Conservation (phyloP, 73 alveolate species). For the Uronychia setigera region DNA sequence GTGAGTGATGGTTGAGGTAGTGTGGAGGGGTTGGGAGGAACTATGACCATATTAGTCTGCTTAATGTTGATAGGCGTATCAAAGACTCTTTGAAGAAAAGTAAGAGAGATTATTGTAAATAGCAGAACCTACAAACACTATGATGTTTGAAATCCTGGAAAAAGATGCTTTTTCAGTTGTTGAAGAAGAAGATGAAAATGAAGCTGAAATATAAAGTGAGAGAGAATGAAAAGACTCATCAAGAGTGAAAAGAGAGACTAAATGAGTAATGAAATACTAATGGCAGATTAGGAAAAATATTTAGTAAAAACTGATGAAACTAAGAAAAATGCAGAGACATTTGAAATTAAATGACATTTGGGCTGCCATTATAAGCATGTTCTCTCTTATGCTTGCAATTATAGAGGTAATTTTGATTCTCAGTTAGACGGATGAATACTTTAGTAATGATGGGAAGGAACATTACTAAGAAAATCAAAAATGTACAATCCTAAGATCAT, state of each 20-base stretch:
- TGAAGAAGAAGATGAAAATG: background rate
- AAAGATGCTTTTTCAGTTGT: background rate
- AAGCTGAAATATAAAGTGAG: background rate
- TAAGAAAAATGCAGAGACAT: background rate
- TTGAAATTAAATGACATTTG: conserved; percentile 2
- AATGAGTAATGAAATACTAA: background rate
- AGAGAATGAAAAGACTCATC: background rate
- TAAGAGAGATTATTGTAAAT: background rate
- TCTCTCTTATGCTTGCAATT: conserved; percentile 23
- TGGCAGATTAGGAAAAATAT: background rate
- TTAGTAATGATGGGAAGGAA: background rate
- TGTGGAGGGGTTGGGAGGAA: conserved; percentile 1
- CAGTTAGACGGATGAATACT: background rate
- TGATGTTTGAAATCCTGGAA: background rate
- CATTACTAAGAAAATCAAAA: background rate
- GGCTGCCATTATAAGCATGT: conserved; percentile 33
- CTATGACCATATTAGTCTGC: background rate
- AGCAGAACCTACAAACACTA: background rate
- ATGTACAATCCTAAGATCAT: background rate
- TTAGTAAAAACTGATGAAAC: background rate
- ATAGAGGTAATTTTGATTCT: background rate
- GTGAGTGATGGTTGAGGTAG: conserved; percentile 4
- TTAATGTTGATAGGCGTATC: background rate
- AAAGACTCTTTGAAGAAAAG: background rate
- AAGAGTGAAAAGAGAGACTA: background rate